Percentiles rank a stretch among this genome's conserved stretches.
Evolutionary conservation across 2,329 filamentous ascomycete genomes (phyloP).

Genomic region (Boeremia lycopersici): DNA sequence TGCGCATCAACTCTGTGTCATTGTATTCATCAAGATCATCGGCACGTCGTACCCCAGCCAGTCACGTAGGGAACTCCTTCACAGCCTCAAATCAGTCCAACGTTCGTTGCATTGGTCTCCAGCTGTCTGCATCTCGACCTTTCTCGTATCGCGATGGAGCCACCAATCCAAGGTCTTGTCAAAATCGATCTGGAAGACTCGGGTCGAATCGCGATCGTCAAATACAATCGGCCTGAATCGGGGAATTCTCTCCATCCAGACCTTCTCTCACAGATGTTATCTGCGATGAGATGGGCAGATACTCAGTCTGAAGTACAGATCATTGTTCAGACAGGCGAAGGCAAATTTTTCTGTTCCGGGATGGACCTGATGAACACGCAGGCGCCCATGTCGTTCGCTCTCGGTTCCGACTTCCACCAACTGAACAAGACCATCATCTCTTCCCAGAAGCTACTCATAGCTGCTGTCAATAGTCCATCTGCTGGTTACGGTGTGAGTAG

Average conservation of each 20-base stretch:
- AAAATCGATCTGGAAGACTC: conserved; percentile 1
- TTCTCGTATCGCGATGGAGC: not conserved
- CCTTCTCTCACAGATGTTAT: conserved; percentile 18
- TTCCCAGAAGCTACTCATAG: conserved; percentile 29
- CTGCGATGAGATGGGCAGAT: conserved; percentile 23
- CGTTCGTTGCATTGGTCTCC: too few species aligned
- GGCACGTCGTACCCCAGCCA: too few species aligned
- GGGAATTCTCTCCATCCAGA: conserved; percentile 27
- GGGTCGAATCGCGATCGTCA: conserved; percentile 19
- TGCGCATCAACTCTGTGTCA: too few species aligned
- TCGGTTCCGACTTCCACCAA: conserved; percentile 23
- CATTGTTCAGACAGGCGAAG: conserved; percentile 27
- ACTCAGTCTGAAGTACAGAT: conserved; percentile 16
- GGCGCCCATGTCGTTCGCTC: conserved; percentile 15
- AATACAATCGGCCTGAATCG: conserved; percentile 27
- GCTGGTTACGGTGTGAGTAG: conserved; percentile 28
- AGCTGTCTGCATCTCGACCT: too few species aligned
- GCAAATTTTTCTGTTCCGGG: conserved; percentile 27
- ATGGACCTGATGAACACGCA: conserved; percentile 24
- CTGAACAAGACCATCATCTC: conserved; percentile 24
- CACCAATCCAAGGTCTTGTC: not conserved
- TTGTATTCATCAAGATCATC: too few species aligned
- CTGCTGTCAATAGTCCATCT: conserved; percentile 30
- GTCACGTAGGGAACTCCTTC: too few species aligned
- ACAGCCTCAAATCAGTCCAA: too few species aligned